A percentile compares a stretch with the other conserved stretches of the same genome.
Evolutionary conservation across 768 basidiomycete genomes (phyloP).

Genomic region (Suillus bovinus): DNA sequence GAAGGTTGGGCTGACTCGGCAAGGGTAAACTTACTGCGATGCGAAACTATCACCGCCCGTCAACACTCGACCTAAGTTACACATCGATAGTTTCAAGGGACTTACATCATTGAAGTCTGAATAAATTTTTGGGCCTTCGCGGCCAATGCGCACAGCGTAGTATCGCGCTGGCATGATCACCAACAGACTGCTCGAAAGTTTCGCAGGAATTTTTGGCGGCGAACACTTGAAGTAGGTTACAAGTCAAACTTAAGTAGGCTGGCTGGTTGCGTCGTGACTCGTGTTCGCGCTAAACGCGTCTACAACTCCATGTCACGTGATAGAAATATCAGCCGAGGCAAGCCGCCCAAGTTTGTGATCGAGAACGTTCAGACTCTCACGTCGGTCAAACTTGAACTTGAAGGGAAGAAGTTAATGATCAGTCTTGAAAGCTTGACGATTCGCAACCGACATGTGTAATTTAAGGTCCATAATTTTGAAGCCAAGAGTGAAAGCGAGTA

Average conservation of each 20-base stretch:
- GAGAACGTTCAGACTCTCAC: too few relatives aligned
- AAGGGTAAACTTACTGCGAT: conserved; percentile 22
- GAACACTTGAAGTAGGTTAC: background rate
- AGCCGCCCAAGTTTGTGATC: too few relatives aligned
- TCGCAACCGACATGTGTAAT: too few relatives aligned
- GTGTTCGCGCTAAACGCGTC: background rate
- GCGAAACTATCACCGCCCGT: conserved; percentile 17
- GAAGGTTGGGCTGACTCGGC: background rate
- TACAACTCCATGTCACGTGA: background rate
- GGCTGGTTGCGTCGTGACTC: background rate
- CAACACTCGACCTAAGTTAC: background rate
- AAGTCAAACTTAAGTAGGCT: background rate
- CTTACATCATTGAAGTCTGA: conserved; percentile 30
- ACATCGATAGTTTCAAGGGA: background rate
- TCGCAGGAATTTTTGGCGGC: background rate
- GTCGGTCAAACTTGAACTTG: too few relatives aligned
- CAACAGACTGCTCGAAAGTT: background rate
- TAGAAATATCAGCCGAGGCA: background rate
- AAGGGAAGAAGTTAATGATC: too few relatives aligned
- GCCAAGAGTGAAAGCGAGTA: too few relatives aligned
- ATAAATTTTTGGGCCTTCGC: conserved; percentile 35
- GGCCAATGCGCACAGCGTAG: conserved; percentile 37
- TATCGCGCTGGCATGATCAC: conserved; percentile 18
- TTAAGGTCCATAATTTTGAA: too few relatives aligned
- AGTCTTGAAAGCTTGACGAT: too few relatives aligned